phyloP scores from a whole-genome alignment of 1,139 yeast genomes.

The Suhomyces coccinellae region DNA sequence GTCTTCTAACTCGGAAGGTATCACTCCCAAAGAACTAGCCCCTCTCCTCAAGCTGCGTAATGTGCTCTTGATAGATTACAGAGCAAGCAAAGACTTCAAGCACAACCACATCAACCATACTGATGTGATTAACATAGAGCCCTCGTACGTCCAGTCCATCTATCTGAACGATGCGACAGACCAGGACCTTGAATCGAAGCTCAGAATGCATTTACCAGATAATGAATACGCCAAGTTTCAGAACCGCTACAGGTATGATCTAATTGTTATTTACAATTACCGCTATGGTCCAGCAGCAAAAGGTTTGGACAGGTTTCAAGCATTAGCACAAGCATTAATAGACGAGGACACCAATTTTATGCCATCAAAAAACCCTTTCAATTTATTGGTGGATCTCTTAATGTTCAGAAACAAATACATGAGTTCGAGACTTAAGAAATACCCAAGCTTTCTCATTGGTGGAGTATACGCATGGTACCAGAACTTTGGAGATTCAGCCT shows the following conservation, averaged over 20 bases:
- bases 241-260: conserved; percentile 54
- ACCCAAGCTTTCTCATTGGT: conserved; percentile 42
- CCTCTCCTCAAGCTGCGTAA: conserved; percentile 16
- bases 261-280: conserved; percentile 63
- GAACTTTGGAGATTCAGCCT: conserved; percentile 31
- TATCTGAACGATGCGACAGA: conserved; percentile 43
- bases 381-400: conserved; percentile 55
- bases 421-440: conserved; percentile 34
- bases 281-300: conserved; percentile 23
- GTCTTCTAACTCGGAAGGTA: conserved; percentile 19
- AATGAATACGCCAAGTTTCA: conserved; percentile 53
- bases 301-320: conserved; percentile 30
- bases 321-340: conserved; percentile 23
- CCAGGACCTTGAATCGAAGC: conserved; percentile 56
- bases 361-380: conserved; percentile 43
- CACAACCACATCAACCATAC: conserved; percentile 57
- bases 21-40: conserved; percentile 29
- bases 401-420: conserved; percentile 38
- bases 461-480: conserved; percentile 44
- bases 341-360: conserved; percentile 15
- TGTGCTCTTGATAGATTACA: conserved; percentile 61
- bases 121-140: conserved; percentile 71
- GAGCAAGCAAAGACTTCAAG: conserved; percentile 59
- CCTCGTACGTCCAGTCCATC: conserved; percentile 42
- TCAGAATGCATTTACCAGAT: conserved; percentile 55